These are phyloP conservation scores for Moniliella sp. DNA, from an alignment of 1,284 basidiomycete species.

Conservation along the genomic window DNA sequence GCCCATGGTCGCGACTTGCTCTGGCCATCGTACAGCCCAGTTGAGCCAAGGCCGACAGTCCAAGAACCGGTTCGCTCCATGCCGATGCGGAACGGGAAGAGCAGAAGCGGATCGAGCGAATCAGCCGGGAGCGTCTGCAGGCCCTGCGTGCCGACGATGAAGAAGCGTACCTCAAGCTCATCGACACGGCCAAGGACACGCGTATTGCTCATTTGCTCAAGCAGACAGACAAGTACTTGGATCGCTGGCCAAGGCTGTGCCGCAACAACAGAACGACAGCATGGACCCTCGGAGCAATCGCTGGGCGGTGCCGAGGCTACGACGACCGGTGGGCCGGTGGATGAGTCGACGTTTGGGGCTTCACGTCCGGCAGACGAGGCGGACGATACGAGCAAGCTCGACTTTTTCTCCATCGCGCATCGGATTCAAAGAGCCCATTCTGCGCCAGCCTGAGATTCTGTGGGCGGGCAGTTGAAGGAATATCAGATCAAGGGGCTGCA, in stretches of 20 bases:
- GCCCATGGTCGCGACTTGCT: conserved; percentile 58
- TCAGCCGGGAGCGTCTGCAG: conserved; percentile 92
- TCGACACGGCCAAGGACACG: conserved; percentile 96
- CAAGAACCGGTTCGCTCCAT: conserved; percentile 38
- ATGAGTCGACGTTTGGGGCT: conserved; percentile 74
- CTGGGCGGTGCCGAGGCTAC: conserved; percentile 9
- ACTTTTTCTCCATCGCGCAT: conserved; percentile 94
- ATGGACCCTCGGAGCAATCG: conserved; percentile 26
- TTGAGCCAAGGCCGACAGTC: conserved; percentile 37
- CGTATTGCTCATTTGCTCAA: conserved; percentile 86
- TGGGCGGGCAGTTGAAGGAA: conserved; percentile 36
- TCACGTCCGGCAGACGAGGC: conserved; percentile 46
- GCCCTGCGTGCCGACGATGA: conserved; percentile 95
- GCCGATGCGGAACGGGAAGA: conserved; percentile 40
- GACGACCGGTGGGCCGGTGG: conserved; percentile 40
- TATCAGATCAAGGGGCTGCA: conserved; percentile 34
- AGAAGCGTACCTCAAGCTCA: conserved; percentile 94
- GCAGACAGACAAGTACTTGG: conserved; percentile 85
- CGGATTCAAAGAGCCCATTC: conserved; percentile 68
- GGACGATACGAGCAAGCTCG: conserved; percentile 49
- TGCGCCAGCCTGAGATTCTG: conserved; percentile 58
- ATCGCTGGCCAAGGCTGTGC: conserved; percentile 84
- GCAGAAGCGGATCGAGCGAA: conserved; percentile 58
- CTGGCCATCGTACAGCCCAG: conserved; percentile 44
- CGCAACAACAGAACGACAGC: conserved; percentile 69